phyloP scores from a whole-genome alignment of 768 basidiomycete species.

The Coprinopsis cinerea region DNA sequence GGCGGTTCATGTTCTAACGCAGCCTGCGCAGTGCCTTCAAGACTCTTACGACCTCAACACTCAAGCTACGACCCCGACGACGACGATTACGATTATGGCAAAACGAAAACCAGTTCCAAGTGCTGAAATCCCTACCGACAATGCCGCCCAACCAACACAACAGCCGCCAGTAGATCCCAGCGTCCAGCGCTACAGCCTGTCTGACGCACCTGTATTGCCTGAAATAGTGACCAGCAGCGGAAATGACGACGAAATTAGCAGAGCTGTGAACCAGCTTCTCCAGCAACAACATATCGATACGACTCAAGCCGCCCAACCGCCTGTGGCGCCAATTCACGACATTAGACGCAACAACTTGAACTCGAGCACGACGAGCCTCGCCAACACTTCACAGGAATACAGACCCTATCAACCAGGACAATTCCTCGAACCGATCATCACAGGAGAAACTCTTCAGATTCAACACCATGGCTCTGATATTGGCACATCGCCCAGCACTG shows the following conservation, averaged over 20 bases:
- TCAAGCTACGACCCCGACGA: background rate
- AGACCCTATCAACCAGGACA: slow-evolving; percentile 57
- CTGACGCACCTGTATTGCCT: slow-evolving; percentile 21
- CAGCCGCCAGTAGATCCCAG: slow-evolving; percentile 20
- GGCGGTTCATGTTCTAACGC: background rate
- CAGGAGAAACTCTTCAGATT: slow-evolving; percentile 58
- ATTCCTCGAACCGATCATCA: slow-evolving; percentile 53
- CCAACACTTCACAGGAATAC: slow-evolving; percentile 17
- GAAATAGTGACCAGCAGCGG: slow-evolving; percentile 3
- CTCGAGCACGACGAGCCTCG: slow-evolving; percentile 10
- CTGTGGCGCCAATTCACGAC: slow-evolving; percentile 9
- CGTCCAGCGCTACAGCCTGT: slow-evolving; percentile 27
- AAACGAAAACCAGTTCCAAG: slow-evolving; percentile 31
- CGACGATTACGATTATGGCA: slow-evolving; percentile 13
- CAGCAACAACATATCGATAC: slow-evolving; percentile 4
- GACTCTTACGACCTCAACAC: background rate
- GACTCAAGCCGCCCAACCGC: background rate
- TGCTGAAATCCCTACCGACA: slow-evolving; percentile 15
- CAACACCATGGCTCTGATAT: slow-evolving; percentile 23
- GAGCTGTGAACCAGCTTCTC: slow-evolving; percentile 19
- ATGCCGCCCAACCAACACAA: slow-evolving; percentile 13
- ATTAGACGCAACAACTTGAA: slow-evolving; percentile 14
- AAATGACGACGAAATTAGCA: slow-evolving; percentile 13
- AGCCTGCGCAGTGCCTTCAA: background rate
- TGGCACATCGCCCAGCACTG: slow-evolving; percentile 2